Base-by-base conservation (phyloP, 139 green algal genomes). In the Dunaliella sp. region DNA sequence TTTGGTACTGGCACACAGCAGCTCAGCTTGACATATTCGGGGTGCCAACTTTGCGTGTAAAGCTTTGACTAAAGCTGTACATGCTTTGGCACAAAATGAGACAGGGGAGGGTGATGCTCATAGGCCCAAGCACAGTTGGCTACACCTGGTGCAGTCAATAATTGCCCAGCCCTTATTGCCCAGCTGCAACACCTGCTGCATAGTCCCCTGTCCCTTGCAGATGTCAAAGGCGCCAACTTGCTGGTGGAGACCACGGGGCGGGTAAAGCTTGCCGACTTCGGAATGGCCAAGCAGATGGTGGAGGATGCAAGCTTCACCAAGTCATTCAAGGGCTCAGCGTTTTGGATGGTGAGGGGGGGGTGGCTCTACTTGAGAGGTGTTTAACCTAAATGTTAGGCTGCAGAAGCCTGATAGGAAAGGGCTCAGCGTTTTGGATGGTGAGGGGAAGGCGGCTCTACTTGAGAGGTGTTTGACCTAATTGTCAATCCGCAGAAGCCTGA, bases 341-440 rank as follows among this genome's bases (percentile, higher is more conserved):
- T 97, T 91, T 98, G 96, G 96, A 98, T 98, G 96, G 87, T 89
- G 35, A 83, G 35, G 31, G 31, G 22, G 3, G 33, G 58, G 22
- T 75, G 58, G 24, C 22, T 75, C 22, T 75, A 21, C 21, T 75
- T 24, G 24, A 75, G 24, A 24, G 22, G 21, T 21, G 21, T 75
- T 75, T 21, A 75, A n/a, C 58, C 31, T 76, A 12, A 86, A 36
- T 36, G 28, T 58, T 26, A 65, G 7, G 48, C 48, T 65, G 48
- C 48, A 65, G n/a, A n/a, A n/a, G n/a, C n/a, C n/a, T n/a, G n/a
- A n/a, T n/a, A n/a, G n/a, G n/a, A n/a, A 97, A 96, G 86, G 96
- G 96, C 83, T 97, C 93, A 30, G 94, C 95, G 1, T 98, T 97
- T 91, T 98, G 96, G 96, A 98, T 98, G 96, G 87, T 89, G 35